phyloP scores from a whole-genome alignment of 2,329 filamentous ascomycete species.

The Fusarium euwallaceae region DNA sequence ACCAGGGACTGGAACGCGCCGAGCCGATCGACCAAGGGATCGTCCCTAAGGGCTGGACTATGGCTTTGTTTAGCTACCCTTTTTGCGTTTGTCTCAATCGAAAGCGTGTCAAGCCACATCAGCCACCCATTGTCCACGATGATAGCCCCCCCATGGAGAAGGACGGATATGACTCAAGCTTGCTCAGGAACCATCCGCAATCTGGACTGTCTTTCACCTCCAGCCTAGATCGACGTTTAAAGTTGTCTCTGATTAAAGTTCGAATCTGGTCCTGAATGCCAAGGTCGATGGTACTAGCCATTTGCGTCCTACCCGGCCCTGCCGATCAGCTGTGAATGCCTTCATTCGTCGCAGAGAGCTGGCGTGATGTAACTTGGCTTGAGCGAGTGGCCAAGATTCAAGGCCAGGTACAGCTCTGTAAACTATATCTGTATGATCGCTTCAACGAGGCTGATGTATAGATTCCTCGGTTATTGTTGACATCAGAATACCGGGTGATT shows the following conservation, averaged over 20 bases:
- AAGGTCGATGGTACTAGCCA: slow-evolving; percentile 26
- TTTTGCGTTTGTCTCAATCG: slow-evolving; percentile 30
- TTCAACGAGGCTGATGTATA: background rate
- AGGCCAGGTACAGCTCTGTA: slow-evolving; percentile 11
- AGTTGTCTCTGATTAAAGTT: slow-evolving; percentile 21
- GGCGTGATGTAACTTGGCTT: background rate
- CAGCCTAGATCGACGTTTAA: slow-evolving; percentile 10
- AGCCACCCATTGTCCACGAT: slow-evolving; percentile 18
- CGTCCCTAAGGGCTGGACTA: slow-evolving; percentile 8
- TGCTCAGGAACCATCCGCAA: slow-evolving; percentile 16
- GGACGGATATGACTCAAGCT: background rate
- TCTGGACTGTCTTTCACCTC: slow-evolving; percentile 12
- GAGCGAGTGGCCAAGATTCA: slow-evolving; percentile 9
- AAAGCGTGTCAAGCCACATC: slow-evolving; percentile 27
- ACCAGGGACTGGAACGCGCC: slow-evolving; percentile 36
- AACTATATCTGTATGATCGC: slow-evolving; percentile 17
- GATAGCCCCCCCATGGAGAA: background rate
- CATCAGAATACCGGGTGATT: background rate
- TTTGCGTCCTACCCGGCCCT: slow-evolving; percentile 16
- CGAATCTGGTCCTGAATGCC: slow-evolving; percentile 31
- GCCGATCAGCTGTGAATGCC: background rate
- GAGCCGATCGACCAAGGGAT: slow-evolving; percentile 28
- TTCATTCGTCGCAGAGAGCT: slow-evolving; percentile 2
- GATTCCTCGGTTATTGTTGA: slow-evolving; percentile 21
- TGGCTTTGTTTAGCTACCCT: background rate